Evolutionary conservation across 2,329 filamentous ascomycete species (phyloP).

Genomic region (Cercospora zeae-maydis): DNA sequence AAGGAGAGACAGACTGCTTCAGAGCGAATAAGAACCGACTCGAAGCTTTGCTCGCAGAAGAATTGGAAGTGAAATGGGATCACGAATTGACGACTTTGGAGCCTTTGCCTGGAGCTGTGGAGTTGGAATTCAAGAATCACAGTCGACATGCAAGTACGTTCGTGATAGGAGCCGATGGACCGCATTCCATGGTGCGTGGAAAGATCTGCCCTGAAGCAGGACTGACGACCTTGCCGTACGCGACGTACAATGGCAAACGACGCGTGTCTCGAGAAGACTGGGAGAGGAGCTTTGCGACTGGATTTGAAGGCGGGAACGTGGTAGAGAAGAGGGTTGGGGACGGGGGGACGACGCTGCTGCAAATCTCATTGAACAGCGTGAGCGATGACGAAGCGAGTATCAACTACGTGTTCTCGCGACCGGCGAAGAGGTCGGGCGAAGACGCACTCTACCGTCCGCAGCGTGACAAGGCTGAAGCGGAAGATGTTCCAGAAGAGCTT

Average conservation of each 20-base stretch:
- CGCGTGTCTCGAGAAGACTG: slow-evolving; percentile 22
- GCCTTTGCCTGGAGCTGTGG: not conserved
- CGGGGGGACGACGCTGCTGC: slow-evolving; percentile 27
- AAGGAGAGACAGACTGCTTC: slow-evolving; percentile 23
- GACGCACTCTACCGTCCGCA: slow-evolving; percentile 39
- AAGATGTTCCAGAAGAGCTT: slow-evolving; percentile 37
- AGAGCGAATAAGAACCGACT: slow-evolving; percentile 39
- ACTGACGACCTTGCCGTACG: slow-evolving; percentile 38
- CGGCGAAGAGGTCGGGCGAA: slow-evolving; percentile 22
- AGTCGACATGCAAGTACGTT: slow-evolving; percentile 15
- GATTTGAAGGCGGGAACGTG: slow-evolving; percentile 26
- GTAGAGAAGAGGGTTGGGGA: slow-evolving; percentile 26
- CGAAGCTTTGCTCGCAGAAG: slow-evolving; percentile 37
- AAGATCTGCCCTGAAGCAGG: slow-evolving; percentile 27
- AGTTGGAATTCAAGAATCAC: slow-evolving; percentile 6
- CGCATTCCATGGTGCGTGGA: slow-evolving; percentile 37
- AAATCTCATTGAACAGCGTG: slow-evolving; percentile 36
- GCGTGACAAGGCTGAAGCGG: slow-evolving; percentile 33
- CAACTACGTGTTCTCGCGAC: slow-evolving; percentile 42
- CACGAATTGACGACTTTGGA: slow-evolving; percentile 25
- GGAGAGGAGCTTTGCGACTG: slow-evolving; percentile 10
- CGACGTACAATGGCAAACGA: slow-evolving; percentile 38
- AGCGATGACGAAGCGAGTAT: slow-evolving; percentile 31
- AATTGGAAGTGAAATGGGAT: slow-evolving; percentile 38
- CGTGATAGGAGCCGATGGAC: slow-evolving; percentile 40